phyloP scores from a whole-genome alignment of 306 rosid genomes.

The Castanea crenata region DNA sequence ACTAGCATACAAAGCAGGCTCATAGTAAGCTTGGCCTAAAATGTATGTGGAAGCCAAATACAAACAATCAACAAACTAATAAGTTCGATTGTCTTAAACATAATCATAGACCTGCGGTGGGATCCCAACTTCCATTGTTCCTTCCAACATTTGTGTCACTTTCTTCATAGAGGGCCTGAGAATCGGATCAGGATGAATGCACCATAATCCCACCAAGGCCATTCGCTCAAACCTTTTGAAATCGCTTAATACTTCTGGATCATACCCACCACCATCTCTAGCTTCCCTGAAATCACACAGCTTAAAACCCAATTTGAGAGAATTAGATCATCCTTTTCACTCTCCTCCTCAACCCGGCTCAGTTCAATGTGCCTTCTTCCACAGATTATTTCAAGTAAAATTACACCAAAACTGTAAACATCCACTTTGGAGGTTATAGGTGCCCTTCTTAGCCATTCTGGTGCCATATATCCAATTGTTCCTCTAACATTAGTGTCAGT shows the following conservation, averaged over 20 bases:
- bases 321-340: conserved; percentile 22
- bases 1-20: not conserved
- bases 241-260: conserved; percentile 29
- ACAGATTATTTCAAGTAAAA: conserved; percentile 32
- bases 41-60: not conserved
- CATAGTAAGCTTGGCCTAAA: not conserved
- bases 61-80: conserved; percentile 10
- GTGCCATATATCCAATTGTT: conserved; percentile 38
- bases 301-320: conserved; percentile 29
- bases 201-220: conserved; percentile 38
- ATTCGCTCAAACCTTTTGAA: conserved; percentile 40
- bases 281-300: conserved; percentile 10
- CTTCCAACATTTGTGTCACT: conserved; percentile 38
- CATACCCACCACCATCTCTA: conserved; percentile 25
- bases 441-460: conserved; percentile 36
- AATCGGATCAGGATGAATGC: conserved; percentile 30
- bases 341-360: conserved; percentile 5
- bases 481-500: conserved; percentile 35
- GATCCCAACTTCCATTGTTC: conserved; percentile 30
- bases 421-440: conserved; percentile 37
- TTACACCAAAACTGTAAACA: conserved; percentile 32
- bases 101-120: conserved; percentile 34
- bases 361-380: conserved; percentile 23
- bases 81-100: not conserved
- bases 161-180: conserved; percentile 42